Evolutionary conservation across 176 grass and related monocot species (phyloP).

Genomic region (Bromus sterilis): DNA sequence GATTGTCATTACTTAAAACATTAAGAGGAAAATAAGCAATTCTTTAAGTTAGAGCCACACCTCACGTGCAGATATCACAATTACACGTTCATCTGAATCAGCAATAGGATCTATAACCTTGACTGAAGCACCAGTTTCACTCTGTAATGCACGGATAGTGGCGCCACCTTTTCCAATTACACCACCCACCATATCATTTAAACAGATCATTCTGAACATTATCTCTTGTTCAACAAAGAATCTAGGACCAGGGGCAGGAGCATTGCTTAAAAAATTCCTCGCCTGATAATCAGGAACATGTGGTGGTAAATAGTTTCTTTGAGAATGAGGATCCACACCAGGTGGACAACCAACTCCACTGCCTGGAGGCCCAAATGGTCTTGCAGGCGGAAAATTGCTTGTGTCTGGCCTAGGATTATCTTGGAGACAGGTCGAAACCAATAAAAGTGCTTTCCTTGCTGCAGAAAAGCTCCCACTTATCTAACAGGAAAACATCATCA

Average conservation of each 20-base stretch:
- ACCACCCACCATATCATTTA: constrained; percentile 60
- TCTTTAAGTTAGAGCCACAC: constrained; percentile 26
- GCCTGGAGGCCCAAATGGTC: constrained; percentile 44
- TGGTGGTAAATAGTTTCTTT: constrained; percentile 49
- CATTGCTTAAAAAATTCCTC: constrained; percentile 38
- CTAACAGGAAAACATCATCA: constrained; percentile 42
- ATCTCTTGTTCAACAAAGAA: constrained; percentile 71
- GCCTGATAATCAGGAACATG: constrained; percentile 48
- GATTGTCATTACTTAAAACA: neutral
- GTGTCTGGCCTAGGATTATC: constrained; percentile 48
- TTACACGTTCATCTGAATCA: constrained; percentile 52
- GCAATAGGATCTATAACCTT: constrained; percentile 58
- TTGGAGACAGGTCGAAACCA: constrained; percentile 57
- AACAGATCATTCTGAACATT: constrained; percentile 66
- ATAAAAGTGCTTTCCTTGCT: constrained; percentile 63
- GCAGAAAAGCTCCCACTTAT: constrained; percentile 66
- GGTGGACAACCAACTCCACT: constrained; percentile 32
- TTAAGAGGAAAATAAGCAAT: neutral
- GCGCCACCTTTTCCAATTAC: constrained; percentile 74
- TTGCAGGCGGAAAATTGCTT: constrained; percentile 19
- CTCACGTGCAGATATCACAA: constrained; percentile 63
- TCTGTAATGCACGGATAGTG: constrained; percentile 61
- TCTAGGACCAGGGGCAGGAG: constrained; percentile 37
- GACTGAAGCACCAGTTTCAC: constrained; percentile 71
- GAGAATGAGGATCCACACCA: constrained; percentile 50